These are phyloP conservation scores for Botrytis sinoallii DNA, from an alignment of 2,329 filamentous ascomycete genomes.

Conservation along the genomic window DNA sequence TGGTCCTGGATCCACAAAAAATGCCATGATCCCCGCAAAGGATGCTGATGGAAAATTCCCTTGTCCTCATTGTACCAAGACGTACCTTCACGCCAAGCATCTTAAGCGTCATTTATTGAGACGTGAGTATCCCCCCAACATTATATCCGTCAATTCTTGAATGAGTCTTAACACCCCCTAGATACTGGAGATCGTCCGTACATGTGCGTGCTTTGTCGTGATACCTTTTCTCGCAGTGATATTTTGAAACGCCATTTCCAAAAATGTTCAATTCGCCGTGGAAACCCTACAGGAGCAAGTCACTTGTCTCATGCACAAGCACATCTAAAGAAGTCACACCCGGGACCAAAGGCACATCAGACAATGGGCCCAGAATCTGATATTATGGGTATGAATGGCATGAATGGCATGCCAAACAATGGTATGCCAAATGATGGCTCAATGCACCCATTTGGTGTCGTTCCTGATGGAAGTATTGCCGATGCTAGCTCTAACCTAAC, in stretches of 20 bases:
- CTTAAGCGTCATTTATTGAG: constrained; percentile 91
- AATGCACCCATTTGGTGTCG: constrained; percentile 56
- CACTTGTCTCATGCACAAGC: constrained; percentile 91
- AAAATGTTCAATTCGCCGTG: constrained; percentile 94
- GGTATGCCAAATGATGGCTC: constrained; percentile 55
- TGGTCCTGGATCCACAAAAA: constrained; percentile 69
- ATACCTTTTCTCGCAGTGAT: constrained; percentile 96
- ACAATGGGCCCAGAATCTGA: constrained; percentile 56
- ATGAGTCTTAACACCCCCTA: constrained; percentile 41
- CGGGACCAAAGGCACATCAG: constrained; percentile 49
- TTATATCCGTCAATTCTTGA: constrained; percentile 17
- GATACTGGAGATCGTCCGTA: constrained; percentile 98
- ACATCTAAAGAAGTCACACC: constrained; percentile 75
- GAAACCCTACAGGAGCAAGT: constrained; percentile 91
- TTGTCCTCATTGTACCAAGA: constrained; percentile 97
- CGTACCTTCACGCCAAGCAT: constrained; percentile 95
- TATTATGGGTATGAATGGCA: constrained; percentile 40
- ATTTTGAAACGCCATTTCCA: constrained; percentile 99
- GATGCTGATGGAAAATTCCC: constrained; percentile 98
- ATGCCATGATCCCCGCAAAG: constrained; percentile 82
- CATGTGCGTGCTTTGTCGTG: constrained; percentile 95
- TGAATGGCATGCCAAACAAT: constrained; percentile 50
- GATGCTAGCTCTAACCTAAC: constrained; percentile 43
- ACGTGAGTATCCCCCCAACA: constrained; percentile 64
- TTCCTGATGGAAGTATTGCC: constrained; percentile 41